Evolutionary conservation across 2,329 filamentous ascomycete species (phyloP), one percentile per base, ranked within the genome.

Genomic region (Zasmidium cellare): DNA sequence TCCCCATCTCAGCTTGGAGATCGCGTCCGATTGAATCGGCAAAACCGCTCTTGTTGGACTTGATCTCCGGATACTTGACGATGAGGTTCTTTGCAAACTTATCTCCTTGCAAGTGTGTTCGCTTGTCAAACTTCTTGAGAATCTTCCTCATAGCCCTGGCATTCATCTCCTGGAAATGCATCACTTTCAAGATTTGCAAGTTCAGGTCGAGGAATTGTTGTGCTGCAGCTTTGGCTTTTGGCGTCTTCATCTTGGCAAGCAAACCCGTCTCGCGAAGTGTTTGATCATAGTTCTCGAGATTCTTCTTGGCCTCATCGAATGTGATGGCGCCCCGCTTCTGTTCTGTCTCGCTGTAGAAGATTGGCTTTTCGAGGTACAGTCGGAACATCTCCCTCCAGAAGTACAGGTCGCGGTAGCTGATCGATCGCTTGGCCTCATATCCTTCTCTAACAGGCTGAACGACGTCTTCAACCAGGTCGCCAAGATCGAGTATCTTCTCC

Each of bases 101-200:
- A 23, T 69, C 59, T 11, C 65, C 86, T 23, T 87, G 86, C 19
- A 96, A 79, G 0, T 88, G 85, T 1, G 91, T 96, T 58, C 86
- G 84, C 74, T 96, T 96, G 75, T 94, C 90, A 71, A 96, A 96
- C 86, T 92, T 96, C 73, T 96, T 96, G 53, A 96, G 76, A 52
- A 96, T 96, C 73, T 96, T 96, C 31, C 79, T 79, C 67, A 94
- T 85, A 1, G 91, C 91, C 25, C 83, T 83, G 63, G 85, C 84
- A 68, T 96, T 96, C 63, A 96, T 86, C 70, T 94, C 91, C 68
- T 92, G 90, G 66, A 96, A 96, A 58, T 87, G 87, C 63, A 96
- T 80, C 52, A 89, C 88, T 60, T 87, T 87, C n/a, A 96, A 79
- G n/a, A 96, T 81, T 53, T 84, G 82, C 22, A 84, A 78, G 70